phyloP scores from a whole-genome alignment of 2,329 filamentous ascomycete genomes.

The Pseudopithomyces maydicus region DNA sequence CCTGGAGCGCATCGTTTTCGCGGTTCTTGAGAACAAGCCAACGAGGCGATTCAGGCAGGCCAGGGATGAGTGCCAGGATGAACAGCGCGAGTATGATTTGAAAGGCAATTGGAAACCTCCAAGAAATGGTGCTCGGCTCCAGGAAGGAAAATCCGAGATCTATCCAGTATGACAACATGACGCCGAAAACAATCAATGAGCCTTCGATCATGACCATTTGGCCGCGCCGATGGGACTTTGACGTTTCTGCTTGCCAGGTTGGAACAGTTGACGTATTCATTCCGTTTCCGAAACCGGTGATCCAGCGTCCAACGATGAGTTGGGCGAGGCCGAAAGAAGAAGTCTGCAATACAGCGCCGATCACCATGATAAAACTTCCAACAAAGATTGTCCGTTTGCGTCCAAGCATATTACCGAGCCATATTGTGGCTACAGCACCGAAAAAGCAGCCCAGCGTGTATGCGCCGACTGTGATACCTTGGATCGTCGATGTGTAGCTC shows the following conservation, averaged over 20 bases:
- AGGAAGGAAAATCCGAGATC: slow-evolving; percentile 57
- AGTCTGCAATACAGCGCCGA: slow-evolving; percentile 65
- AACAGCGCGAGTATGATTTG: slow-evolving; percentile 64
- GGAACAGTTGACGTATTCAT: slow-evolving; percentile 48
- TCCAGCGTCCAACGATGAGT: slow-evolving; percentile 55
- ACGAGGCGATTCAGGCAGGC: slow-evolving; percentile 50
- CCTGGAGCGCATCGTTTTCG: slow-evolving; percentile 50
- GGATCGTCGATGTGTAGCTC: slow-evolving; percentile 47
- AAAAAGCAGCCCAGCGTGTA: slow-evolving; percentile 52
- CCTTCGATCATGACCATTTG: slow-evolving; percentile 56
- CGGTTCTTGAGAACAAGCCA: slow-evolving; percentile 59
- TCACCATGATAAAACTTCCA: slow-evolving; percentile 63
- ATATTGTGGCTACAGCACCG: slow-evolving; percentile 49
- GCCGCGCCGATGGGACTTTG: slow-evolving; percentile 52
- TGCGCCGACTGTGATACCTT: slow-evolving; percentile 48
- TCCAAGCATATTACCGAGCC: slow-evolving; percentile 64
- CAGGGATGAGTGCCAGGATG: slow-evolving; percentile 56
- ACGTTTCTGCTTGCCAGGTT: slow-evolving; percentile 55
- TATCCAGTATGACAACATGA: slow-evolving; percentile 50
- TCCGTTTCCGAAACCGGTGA: slow-evolving; percentile 55
- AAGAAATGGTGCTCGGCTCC: slow-evolving; percentile 46
- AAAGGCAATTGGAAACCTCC: slow-evolving; percentile 59
- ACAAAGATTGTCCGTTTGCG: slow-evolving; percentile 63
- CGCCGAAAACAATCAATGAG: slow-evolving; percentile 51
- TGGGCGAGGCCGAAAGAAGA: slow-evolving; percentile 53